Conservation (phyloP, 2,329 filamentous ascomycete species). For the Myriosclerotinia curreyana region DNA sequence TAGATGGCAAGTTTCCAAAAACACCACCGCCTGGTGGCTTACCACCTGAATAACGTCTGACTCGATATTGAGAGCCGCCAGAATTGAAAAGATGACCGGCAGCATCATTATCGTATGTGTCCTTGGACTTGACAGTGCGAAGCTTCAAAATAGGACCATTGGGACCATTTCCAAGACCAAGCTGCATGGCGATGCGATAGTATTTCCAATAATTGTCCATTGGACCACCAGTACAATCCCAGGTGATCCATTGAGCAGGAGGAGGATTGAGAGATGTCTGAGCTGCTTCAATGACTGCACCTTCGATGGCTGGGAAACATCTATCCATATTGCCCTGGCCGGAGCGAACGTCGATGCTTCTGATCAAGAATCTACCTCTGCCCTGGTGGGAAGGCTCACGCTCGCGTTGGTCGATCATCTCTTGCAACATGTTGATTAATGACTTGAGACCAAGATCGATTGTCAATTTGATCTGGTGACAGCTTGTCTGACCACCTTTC, state of each 20-base stretch:
- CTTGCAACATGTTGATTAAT: conserved; percentile 4
- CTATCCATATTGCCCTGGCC: not conserved
- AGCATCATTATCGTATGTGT: not conserved
- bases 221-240: conserved; percentile 14
- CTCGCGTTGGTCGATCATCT: conserved; percentile 10
- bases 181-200: conserved; percentile 11
- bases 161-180: not conserved
- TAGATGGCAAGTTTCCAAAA: not conserved
- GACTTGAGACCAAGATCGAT: not conserved
- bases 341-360: conserved; percentile 11
- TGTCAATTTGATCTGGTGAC: not conserved
- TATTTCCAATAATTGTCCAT: conserved; percentile 18
- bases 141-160: conserved; percentile 19
- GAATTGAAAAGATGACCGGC: conserved; percentile 16
- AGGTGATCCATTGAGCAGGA: conserved; percentile 12
- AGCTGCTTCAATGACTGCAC: conserved; percentile 4
- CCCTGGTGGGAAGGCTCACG: not conserved
- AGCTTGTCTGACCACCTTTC: conserved; percentile 9
- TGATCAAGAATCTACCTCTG: conserved; percentile 6
- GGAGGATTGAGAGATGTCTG: not conserved
- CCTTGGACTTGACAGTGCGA: conserved; percentile 13
- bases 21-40: conserved; percentile 20
- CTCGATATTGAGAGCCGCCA: not conserved
- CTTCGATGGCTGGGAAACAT: conserved; percentile 14
- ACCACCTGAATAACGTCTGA: conserved; percentile 7